A percentile compares a stretch with the other conserved stretches of the same genome.
Evolutionary conservation across 331 rosid genomes (phyloP).

Genomic region (Phaseolus coccineus): DNA sequence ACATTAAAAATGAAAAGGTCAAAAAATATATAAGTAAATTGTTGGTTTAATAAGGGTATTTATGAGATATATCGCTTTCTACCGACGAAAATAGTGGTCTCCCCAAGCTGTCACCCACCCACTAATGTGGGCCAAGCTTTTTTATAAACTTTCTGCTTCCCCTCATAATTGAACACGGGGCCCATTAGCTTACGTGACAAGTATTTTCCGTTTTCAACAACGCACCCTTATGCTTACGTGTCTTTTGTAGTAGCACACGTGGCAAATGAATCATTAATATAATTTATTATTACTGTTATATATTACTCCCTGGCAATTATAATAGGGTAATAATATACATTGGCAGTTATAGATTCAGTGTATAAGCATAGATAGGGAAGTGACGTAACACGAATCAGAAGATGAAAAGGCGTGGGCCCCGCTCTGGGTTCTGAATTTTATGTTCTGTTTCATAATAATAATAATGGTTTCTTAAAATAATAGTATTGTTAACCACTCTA

Average conservation of each 20-base stretch:
- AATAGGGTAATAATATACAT: background rate
- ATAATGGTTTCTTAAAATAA: too few relatives aligned
- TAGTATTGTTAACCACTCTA: too few relatives aligned
- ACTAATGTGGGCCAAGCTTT: conserved; percentile 21
- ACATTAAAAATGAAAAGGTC: too few relatives aligned
- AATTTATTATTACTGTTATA: background rate
- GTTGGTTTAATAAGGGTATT: background rate
- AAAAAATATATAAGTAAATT: background rate
- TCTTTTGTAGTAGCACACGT: conserved; percentile 28
- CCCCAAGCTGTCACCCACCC: conserved; percentile 43
- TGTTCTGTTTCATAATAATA: background rate
- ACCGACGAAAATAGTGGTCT: conserved; percentile 51
- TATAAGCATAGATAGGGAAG: background rate
- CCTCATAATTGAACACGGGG: conserved; percentile 22
- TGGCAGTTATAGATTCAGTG: background rate
- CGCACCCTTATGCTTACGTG: background rate
- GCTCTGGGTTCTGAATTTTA: background rate
- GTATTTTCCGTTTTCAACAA: background rate
- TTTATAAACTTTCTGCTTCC: background rate
- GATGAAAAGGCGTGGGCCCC: background rate
- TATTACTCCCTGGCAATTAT: background rate
- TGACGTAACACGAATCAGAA: background rate
- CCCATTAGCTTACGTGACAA: conserved; percentile 39
- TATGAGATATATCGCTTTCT: conserved; percentile 13
- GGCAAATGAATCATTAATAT: background rate